A percentile compares a stretch with the other conserved stretches of the same genome.
phyloP scores from a whole-genome alignment of 2,329 filamentous ascomycete species.

The Clonostachys byssicola region DNA sequence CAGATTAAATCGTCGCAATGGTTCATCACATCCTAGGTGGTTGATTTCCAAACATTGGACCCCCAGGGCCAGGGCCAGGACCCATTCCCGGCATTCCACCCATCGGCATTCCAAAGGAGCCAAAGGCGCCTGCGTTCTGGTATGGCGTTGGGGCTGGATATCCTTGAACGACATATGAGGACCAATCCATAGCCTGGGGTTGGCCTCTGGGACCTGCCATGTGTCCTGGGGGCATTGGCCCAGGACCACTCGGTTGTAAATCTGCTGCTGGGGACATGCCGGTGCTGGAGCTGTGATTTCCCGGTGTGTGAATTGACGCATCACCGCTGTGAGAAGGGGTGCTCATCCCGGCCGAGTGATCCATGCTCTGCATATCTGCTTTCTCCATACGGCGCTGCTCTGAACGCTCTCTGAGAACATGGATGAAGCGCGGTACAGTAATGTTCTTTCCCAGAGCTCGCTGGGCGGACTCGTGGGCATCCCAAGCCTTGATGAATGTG shows the following conservation, averaged over 20 bases:
- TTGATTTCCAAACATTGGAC: conserved; percentile 19
- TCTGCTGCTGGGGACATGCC: too few species aligned
- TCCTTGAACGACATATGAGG: conserved; percentile 33
- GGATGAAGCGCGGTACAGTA: conserved; percentile 40
- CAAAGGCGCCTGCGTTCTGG: conserved; percentile 19
- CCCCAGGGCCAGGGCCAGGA: conserved; percentile 7
- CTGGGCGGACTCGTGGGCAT: conserved; percentile 46
- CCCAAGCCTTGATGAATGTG: conserved; percentile 60
- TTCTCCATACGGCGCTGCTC: conserved; percentile 24
- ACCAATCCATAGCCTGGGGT: conserved; percentile 40
- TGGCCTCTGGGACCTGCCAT: neutral
- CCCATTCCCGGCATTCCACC: conserved; percentile 8
- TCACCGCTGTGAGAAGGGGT: too few species aligned
- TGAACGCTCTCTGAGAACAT: conserved; percentile 37
- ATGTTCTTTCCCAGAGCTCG: conserved; percentile 35
- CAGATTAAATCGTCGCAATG: too few species aligned
- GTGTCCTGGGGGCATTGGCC: too few species aligned
- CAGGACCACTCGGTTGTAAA: too few species aligned
- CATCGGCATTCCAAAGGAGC: conserved; percentile 9
- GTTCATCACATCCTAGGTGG: too few species aligned
- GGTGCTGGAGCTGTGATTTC: too few species aligned
- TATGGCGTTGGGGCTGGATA: conserved; percentile 21
- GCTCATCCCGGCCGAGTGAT: neutral
- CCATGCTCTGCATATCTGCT: conserved; percentile 14
- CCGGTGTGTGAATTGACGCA: too few species aligned